A percentile compares a stretch with the other conserved stretches of the same genome.
phyloP scores from a whole-genome alignment of 2,329 filamentous ascomycete species.

The Phialophora tarda region DNA sequence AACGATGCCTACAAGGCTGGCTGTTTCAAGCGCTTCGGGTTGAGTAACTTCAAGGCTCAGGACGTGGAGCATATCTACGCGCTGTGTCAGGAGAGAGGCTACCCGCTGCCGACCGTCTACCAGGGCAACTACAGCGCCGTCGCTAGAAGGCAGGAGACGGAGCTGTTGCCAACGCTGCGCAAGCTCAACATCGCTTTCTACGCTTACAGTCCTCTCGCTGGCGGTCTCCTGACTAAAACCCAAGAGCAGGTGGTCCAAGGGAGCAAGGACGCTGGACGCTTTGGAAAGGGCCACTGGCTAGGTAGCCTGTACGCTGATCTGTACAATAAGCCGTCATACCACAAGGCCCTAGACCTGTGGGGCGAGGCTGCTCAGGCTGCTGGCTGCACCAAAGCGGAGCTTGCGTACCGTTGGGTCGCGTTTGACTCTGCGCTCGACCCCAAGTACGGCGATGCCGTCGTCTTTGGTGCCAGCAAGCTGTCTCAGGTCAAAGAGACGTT shows the following conservation, averaged over 20 bases:
- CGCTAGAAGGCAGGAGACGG: constrained; percentile 44
- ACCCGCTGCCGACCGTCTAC: constrained; percentile 47
- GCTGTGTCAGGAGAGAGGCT: constrained; percentile 45
- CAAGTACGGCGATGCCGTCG: constrained; percentile 41
- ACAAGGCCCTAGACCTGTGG: constrained; percentile 43
- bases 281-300: constrained; percentile 38
- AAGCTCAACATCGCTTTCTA: constrained; percentile 42
- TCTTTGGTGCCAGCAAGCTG: constrained; percentile 46
- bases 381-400: constrained; percentile 43
- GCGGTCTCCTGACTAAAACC: constrained; percentile 46
- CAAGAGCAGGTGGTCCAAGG: constrained; percentile 41
- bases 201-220: constrained; percentile 42
- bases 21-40: constrained; percentile 45
- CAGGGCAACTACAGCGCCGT: constrained; percentile 50
- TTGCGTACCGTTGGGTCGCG: constrained; percentile 46
- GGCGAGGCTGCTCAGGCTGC: constrained; percentile 38
- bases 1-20: constrained; percentile 43
- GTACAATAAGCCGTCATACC: constrained; percentile 42
- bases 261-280: constrained; percentile 42
- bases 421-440: constrained; percentile 43
- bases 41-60: constrained; percentile 46
- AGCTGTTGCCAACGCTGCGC: constrained; percentile 47
- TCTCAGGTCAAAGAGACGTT: constrained; percentile 44
- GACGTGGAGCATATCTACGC: constrained; percentile 44
- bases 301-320: constrained; percentile 34